Evolutionary conservation across 2,329 filamentous ascomycete species (phyloP), one percentile per base, ranked within the genome.

Genomic region (Iodosphaeria phyllophila): DNA sequence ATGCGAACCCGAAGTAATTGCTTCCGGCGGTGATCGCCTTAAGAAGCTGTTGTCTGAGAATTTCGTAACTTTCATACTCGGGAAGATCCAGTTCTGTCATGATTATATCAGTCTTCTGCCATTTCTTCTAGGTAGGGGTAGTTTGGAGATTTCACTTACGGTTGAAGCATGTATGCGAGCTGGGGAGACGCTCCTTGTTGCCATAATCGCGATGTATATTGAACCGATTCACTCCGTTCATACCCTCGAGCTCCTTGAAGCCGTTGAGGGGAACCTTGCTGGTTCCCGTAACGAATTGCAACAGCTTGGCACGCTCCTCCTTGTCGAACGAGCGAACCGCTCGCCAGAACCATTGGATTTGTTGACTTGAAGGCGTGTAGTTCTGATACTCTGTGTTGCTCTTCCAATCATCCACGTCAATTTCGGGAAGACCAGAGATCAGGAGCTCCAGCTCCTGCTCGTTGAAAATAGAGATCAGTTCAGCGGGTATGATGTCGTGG

Each of bases 261-360:
- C 89, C 89, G 40, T 98, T 98, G 24, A 98, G 70, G 19, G 89
- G 89, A 23, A 98, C 91, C 55, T 98, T 98, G 49, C 79, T 91
- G 11, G 91, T 98, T 47, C 89, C 89, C 2, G 91, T 98, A 36
- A 98, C 89, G 48, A 98, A 98, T 44, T 98, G 89, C 22, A 98
- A 64, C 33, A 98, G 59, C 53, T 98, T 98, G 39, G 89, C 89
- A 31, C 82, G 79, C 54, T 98, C 91, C 56, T 98, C 91, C 56
- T 95, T 95, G 58, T 95, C 91, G 44, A 93, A 98, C 4, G 84
- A 92, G 39, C 89, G 74, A 21, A 98, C 72, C 14, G 89, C 89
- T 42, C 91, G 76, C 89, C 89, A 98, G 69, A 98, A 98, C 89
- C 89, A 98, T 48, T 95, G 84, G 30, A 98, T 92, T 47, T 98